phyloP scores from a whole-genome alignment of 768 basidiomycete species.

The Mrakia frigida region DNA sequence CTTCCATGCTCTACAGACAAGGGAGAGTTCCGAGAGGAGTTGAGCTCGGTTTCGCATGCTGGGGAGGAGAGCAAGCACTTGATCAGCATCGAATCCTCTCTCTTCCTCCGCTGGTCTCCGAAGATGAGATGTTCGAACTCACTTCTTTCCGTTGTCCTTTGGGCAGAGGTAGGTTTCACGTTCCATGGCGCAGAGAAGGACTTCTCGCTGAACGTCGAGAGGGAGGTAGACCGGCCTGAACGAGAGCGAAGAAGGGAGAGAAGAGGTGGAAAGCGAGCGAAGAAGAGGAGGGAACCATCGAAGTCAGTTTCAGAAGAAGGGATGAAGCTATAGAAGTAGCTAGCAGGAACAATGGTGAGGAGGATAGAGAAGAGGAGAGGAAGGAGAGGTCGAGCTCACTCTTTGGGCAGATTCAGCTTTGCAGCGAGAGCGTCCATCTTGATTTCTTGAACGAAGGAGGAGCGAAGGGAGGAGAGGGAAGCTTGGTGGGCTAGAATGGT shows the following conservation, averaged over 20 bases:
- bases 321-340: too few species aligned
- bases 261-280: too few species aligned
- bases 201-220: slow-evolving; percentile 17
- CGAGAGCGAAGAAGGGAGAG: background rate
- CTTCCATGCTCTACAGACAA: slow-evolving; percentile 25
- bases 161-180: background rate
- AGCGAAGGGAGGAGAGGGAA: too few species aligned
- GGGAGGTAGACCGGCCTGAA: slow-evolving; percentile 1
- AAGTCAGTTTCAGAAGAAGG: background rate
- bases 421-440: background rate
- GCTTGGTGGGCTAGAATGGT: too few species aligned
- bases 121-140: too few species aligned
- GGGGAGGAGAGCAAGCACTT: background rate
- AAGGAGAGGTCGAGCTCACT: background rate
- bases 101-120: too few species aligned
- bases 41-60: slow-evolving; percentile 12
- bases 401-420: background rate
- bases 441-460: background rate
- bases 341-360: background rate
- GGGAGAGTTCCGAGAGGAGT: background rate
- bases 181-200: slow-evolving; percentile 16
- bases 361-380: background rate
- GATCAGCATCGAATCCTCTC: too few species aligned
- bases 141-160: slow-evolving; percentile 13
- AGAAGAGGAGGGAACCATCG: too few species aligned